Evolutionary conservation across 345 rosid genomes (phyloP).

Genomic region (Cardamine occulta): DNA sequence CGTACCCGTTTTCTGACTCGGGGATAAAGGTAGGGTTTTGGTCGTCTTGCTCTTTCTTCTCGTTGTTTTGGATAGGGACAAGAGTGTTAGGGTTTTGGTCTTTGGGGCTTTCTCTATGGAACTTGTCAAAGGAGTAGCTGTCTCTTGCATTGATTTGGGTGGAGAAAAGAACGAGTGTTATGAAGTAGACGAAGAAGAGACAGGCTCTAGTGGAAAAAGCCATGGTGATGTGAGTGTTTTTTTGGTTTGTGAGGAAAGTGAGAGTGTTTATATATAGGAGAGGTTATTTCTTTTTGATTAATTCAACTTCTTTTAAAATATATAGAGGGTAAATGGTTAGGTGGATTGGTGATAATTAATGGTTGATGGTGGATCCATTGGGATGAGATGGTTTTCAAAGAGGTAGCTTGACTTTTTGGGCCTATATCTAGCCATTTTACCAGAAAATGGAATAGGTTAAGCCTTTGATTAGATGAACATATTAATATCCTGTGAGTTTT

Average conservation of each 20-base stretch:
- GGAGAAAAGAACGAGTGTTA: constrained; percentile 25
- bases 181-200: constrained; percentile 38
- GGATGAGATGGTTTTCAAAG: constrained; percentile 35
- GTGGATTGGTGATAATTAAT: constrained; percentile 20
- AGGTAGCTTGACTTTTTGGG: constrained; percentile 26
- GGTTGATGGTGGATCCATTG: constrained; percentile 29
- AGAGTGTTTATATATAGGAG: constrained; percentile 22
- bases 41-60: constrained; percentile 29
- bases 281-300: neutral
- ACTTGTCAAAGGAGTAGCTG: constrained; percentile 41
- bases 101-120: constrained; percentile 23
- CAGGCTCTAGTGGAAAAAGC: constrained; percentile 31
- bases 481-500: neutral
- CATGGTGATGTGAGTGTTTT: constrained; percentile 38
- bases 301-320: neutral
- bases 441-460: neutral
- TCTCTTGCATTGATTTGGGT: constrained; percentile 44
- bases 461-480: neutral
- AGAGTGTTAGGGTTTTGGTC: constrained; percentile 22
- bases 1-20: constrained; percentile 36
- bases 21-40: constrained; percentile 42
- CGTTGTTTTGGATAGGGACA: constrained; percentile 28
- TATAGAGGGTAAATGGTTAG: constrained; percentile 27
- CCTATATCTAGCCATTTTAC: neutral
- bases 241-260: constrained; percentile 12